These are phyloP conservation scores for Omphalotus olearius DNA, from an alignment of 1,284 basidiomycete species.

Conservation along the genomic window DNA sequence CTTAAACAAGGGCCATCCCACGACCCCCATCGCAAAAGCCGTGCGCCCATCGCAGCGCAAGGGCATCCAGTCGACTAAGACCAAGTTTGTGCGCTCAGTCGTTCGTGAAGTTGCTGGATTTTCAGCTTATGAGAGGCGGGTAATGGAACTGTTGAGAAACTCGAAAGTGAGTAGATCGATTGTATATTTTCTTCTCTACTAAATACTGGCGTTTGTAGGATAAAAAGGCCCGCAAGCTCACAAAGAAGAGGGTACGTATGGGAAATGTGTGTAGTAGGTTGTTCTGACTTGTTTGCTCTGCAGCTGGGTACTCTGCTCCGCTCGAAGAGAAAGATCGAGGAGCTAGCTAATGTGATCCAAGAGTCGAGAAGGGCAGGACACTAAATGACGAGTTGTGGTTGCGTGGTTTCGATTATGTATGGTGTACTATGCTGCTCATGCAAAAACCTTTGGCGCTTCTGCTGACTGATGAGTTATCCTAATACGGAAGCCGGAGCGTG, in stretches of 20 bases:
- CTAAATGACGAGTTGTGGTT: constrained; percentile 30
- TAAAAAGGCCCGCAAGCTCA: constrained; percentile 97
- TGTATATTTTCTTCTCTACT: neutral
- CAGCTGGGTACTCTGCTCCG: constrained; percentile 94
- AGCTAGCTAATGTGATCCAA: constrained; percentile 88
- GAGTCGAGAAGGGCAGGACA: constrained; percentile 79
- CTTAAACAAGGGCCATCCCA: constrained; percentile 90
- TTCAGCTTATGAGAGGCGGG: constrained; percentile 97
- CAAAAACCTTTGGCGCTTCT: no score
- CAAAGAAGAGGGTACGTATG: constrained; percentile 89
- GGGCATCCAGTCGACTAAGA: constrained; percentile 83
- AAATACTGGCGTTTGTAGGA: constrained; percentile 49
- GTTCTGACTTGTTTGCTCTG: constrained; percentile 10
- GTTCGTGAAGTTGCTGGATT: constrained; percentile 97
- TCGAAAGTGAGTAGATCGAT: constrained; percentile 73
- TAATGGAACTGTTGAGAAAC: constrained; percentile 99
- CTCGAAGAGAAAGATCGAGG: constrained; percentile 97
- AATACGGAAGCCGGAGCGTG: no score
- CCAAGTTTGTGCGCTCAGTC: constrained; percentile 87
- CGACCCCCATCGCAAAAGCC: constrained; percentile 80
- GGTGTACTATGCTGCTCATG: neutral
- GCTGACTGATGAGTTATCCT: no score
- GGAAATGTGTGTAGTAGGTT: constrained; percentile 3
- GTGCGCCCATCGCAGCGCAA: constrained; percentile 90
- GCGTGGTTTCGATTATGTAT: neutral